Base-by-base conservation (phyloP, 208 protist genomes). In the Leptomonas seymouri region DNA sequence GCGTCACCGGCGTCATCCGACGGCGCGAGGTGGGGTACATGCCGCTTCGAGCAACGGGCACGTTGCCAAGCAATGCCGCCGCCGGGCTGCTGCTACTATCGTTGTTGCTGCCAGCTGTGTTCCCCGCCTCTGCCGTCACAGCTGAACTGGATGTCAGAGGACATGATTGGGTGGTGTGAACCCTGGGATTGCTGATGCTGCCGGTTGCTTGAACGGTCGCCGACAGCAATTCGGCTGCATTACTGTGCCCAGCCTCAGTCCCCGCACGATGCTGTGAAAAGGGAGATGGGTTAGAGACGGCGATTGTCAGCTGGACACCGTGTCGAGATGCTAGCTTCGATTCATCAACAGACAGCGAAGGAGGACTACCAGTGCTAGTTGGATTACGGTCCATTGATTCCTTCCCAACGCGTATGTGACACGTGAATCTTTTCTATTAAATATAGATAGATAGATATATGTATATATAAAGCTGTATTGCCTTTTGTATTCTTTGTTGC, bases 1-100 rank as follows among this genome's bases (percentile, higher is more conserved):
- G n/a, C 21, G 23, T 48, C 31, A 20, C n/a, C 5, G 48, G 31
- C 25, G 23, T 34, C 14, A 14, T 23, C 15, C 61, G 61, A 20
- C 61, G 46, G 31, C 61, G 61, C 25, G 61, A 57, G 21, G 48
- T 30, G 14, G 61, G 61, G 23, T 67, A 67, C 61, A 67, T 67
- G 34, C 61, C 61, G 30, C 27, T 67, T 30, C 61, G 61, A 21
- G 31, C 45, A 2, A 41, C 45, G 0, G 59, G 59, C 16, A 23
- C 15, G 56, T 6, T 31, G 23, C 23, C 27, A 3, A 23, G 1
- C 36, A 20, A 36, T 46, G 20, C 60, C 30, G 58, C 58, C 2
- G 42, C 23, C 27, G 42, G 16, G 31, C 27, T 44, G 30, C 23
- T 23, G 16, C 8, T 27, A 15, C 30, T 25, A 39, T 58, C 15